Evolutionary conservation across 257 asterid species (phyloP).

Genomic region (Solanum piurae): DNA sequence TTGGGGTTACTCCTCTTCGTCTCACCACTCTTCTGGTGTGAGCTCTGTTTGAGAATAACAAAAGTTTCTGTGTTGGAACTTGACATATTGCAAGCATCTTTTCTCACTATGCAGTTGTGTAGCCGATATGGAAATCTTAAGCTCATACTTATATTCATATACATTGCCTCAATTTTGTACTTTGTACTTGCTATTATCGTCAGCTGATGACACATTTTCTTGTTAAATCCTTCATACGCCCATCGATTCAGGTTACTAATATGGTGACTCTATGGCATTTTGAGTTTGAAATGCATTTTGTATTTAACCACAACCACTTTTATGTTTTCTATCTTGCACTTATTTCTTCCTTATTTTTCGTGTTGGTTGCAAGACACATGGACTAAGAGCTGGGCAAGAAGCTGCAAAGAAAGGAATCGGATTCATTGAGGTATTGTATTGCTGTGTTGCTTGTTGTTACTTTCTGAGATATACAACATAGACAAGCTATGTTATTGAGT

Average conservation of each 20-base stretch:
- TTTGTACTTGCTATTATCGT: neutral
- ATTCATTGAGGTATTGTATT: constrained; percentile 59
- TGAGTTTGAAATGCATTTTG: neutral
- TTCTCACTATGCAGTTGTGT: neutral
- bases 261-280: neutral
- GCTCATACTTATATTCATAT: neutral
- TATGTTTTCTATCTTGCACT: neutral
- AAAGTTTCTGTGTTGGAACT: neutral
- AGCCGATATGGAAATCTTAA: neutral
- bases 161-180: neutral
- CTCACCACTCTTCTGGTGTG: neutral
- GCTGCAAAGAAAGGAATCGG: constrained; percentile 63
- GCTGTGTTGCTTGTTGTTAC: neutral
- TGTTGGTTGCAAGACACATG: constrained; percentile 62
- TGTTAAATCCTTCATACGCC: neutral
- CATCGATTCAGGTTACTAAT: neutral
- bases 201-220: neutral
- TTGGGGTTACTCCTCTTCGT: neutral
- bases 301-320: neutral
- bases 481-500: neutral
- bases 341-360: neutral
- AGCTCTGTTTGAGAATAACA: neutral
- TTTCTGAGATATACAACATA: neutral
- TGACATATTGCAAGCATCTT: neutral
- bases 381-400: constrained; percentile 75